Evolutionary conservation across 2,329 filamentous ascomycete genomes (phyloP).

Genomic region (Calonectria pauciramosa): DNA sequence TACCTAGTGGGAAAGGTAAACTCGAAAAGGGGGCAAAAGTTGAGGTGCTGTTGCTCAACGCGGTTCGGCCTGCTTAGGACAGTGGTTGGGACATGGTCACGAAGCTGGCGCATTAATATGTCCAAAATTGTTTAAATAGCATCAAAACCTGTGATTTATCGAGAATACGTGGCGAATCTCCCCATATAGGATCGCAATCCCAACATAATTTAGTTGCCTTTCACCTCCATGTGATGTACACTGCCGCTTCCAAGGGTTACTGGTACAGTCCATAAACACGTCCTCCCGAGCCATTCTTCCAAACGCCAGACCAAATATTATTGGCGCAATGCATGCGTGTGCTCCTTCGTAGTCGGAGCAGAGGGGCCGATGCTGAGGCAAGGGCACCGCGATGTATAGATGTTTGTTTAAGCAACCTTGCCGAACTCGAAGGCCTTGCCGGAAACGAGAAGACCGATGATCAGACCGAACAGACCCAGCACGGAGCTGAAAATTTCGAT

Average conservation of each 20-base stretch:
- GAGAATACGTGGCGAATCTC: constrained; percentile 35
- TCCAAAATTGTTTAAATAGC: constrained; percentile 12
- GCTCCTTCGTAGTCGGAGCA: constrained; percentile 42
- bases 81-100: neutral
- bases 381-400: constrained; percentile 30
- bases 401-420: constrained; percentile 44
- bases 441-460: constrained; percentile 90
- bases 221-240: constrained; percentile 52
- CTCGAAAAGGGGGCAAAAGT: constrained; percentile 78
- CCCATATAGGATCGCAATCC: constrained; percentile 35
- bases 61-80: constrained; percentile 48
- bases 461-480: constrained; percentile 94
- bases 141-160: constrained; percentile 37
- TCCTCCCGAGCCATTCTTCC: constrained; percentile 53
- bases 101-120: neutral
- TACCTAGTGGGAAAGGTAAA: constrained; percentile 76
- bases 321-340: constrained; percentile 53
- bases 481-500: constrained; percentile 99
- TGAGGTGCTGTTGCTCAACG: constrained; percentile 84
- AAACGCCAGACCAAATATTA: constrained; percentile 57
- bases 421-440: constrained; percentile 85
- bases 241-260: constrained; percentile 48
- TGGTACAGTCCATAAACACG: constrained; percentile 52
- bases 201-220: constrained; percentile 45
- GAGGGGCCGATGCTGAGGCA: constrained; percentile 34